Conservation (phyloP, 306 rosid genomes). For the Alnus rubra region DNA sequence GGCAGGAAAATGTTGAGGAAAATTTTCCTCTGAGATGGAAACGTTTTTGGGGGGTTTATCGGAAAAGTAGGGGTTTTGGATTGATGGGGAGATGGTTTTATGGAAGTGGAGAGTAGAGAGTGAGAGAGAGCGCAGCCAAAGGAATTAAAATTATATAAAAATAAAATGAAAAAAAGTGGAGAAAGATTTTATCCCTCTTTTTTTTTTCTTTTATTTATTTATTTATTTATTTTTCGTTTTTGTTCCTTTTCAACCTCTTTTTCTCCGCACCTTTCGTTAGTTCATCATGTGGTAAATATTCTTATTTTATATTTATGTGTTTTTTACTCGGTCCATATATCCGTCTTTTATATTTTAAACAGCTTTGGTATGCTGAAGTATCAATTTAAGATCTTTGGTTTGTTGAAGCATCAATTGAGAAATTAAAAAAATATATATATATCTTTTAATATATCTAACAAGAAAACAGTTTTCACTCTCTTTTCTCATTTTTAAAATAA, state of each 20-base stretch:
- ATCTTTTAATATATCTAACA: no score
- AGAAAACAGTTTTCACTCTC: no score
- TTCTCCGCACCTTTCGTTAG: background rate
- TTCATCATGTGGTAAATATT: no score
- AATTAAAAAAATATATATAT: no score
- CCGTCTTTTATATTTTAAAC: no score
- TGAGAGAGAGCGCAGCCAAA: conserved; percentile 15
- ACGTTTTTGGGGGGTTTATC: background rate
- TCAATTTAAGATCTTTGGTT: no score
- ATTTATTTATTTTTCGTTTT: no score
- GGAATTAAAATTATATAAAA: background rate
- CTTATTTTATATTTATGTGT: no score
- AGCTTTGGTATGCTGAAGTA: no score
- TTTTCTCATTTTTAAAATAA: no score
- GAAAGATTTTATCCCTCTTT: background rate
- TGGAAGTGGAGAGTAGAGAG: conserved; percentile 2
- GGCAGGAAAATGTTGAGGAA: conserved; percentile 12
- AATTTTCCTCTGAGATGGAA: background rate
- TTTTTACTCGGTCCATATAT: no score
- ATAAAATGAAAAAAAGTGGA: background rate
- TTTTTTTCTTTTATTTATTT: background rate
- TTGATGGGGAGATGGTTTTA: background rate
- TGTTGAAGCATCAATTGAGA: no score
- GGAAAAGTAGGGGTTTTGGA: conserved; percentile 17
- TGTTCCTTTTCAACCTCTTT: background rate